These are phyloP conservation scores for Plicaturopsis crispa DNA, from an alignment of 768 basidiomycete species.

Conservation along the genomic window DNA sequence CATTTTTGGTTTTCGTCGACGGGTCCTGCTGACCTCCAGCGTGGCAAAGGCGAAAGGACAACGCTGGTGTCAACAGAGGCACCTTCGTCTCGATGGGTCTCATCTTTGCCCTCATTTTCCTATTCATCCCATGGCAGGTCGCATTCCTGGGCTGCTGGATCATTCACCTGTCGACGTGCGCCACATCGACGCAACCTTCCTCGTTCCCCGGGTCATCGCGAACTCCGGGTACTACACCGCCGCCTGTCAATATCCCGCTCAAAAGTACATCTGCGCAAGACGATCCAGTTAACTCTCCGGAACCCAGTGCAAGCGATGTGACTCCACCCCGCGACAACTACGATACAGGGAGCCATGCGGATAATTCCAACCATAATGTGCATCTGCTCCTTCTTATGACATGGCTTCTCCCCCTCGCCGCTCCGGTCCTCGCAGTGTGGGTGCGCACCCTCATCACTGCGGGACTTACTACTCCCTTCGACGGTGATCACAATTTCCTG, in stretches of 20 bases:
- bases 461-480: slow-evolving; percentile 71
- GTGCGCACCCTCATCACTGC: slow-evolving; percentile 78
- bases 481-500: slow-evolving; percentile 70
- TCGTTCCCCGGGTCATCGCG: slow-evolving; percentile 39
- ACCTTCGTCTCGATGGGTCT: slow-evolving; percentile 51
- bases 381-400: slow-evolving; percentile 73
- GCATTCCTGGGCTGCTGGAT: slow-evolving; percentile 75
- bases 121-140: slow-evolving; percentile 88
- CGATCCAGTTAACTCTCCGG: background rate
- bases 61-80: slow-evolving; percentile 30
- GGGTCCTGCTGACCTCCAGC: background rate
- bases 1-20: slow-evolving; percentile 1
- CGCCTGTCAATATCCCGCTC: slow-evolving; percentile 15
- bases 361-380: slow-evolving; percentile 40
- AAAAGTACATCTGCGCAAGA: background rate
- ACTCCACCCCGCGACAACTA: slow-evolving; percentile 3
- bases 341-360: slow-evolving; percentile 4
- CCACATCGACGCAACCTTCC: slow-evolving; percentile 22
- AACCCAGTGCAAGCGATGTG: background rate
- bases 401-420: slow-evolving; percentile 70
- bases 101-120: slow-evolving; percentile 57
- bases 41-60: slow-evolving; percentile 24
- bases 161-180: slow-evolving; percentile 68
- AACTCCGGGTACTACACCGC: slow-evolving; percentile 17
- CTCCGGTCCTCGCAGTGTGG: slow-evolving; percentile 83